A percentile compares a stretch with the other conserved stretches of the same genome.
phyloP scores from a whole-genome alignment of 2,329 filamentous ascomycete genomes.

The Curvularia sp. region DNA sequence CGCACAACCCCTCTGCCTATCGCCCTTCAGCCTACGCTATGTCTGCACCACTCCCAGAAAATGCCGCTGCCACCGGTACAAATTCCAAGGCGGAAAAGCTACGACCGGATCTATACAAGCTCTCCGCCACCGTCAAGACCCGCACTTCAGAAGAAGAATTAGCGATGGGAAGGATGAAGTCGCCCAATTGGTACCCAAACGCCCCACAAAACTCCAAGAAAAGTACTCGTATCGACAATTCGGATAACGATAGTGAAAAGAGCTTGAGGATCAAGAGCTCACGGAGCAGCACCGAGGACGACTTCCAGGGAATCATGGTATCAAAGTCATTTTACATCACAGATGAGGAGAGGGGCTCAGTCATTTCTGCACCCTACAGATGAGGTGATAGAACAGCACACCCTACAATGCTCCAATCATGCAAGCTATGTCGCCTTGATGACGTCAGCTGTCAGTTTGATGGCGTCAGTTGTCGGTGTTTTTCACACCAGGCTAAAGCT shows the following conservation, averaged over 20 bases:
- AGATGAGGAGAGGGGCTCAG: constrained; percentile 33
- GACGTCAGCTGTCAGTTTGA: background rate
- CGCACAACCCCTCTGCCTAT: constrained; percentile 24
- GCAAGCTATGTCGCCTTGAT: background rate
- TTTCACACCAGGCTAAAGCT: background rate
- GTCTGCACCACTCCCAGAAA: constrained; percentile 22
- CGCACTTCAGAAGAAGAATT: constrained; percentile 24
- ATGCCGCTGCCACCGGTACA: constrained; percentile 15
- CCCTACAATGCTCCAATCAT: background rate
- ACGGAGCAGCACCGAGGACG: constrained; percentile 29
- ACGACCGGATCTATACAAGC: constrained; percentile 31
- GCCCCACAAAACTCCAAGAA: constrained; percentile 23
- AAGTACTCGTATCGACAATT: constrained; percentile 14
- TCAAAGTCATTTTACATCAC: constrained; percentile 41
- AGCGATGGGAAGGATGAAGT: constrained; percentile 7
- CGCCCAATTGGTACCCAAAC: constrained; percentile 23
- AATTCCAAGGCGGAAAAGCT: constrained; percentile 25
- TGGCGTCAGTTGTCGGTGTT: background rate
- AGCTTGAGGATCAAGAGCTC: constrained; percentile 31
- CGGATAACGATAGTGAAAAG: constrained; percentile 34
- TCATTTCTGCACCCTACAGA: constrained; percentile 14
- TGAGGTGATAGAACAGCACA: background rate
- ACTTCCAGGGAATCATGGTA: constrained; percentile 40
- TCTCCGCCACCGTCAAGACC: constrained; percentile 28
- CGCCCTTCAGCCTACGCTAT: constrained; percentile 34